These are phyloP conservation scores for Diplocarpon rosae DNA, from an alignment of 2,329 filamentous ascomycete species.

Conservation along the genomic window DNA sequence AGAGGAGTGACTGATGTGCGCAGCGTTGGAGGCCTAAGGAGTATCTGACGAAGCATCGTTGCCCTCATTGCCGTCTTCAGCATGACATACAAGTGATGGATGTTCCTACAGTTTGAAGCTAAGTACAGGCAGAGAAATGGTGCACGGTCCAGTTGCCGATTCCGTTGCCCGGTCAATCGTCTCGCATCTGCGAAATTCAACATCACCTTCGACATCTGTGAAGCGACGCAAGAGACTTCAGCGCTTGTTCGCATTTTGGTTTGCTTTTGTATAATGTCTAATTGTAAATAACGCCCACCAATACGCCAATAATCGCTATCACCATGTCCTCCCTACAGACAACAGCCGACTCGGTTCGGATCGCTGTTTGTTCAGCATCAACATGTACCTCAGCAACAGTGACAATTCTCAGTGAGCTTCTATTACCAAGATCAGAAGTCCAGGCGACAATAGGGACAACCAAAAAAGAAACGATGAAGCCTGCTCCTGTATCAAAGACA, in stretches of 20 bases:
- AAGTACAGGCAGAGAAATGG: background rate
- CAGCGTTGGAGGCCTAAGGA: conserved; percentile 18
- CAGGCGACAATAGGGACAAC: conserved; percentile 2
- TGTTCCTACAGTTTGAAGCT: background rate
- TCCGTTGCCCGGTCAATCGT: conserved; percentile 4
- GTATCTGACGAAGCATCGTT: conserved; percentile 15
- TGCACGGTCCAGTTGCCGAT: background rate
- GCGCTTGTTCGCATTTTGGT: conserved; percentile 8
- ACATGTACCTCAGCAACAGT: conserved; percentile 38
- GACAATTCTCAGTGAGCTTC: conserved; percentile 34
- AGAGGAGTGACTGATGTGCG: conserved; percentile 15
- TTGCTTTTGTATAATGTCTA: conserved; percentile 26
- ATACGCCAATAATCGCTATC: conserved; percentile 13
- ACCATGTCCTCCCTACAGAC: conserved; percentile 32
- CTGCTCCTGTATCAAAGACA: conserved; percentile 2
- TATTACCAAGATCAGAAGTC: conserved; percentile 29
- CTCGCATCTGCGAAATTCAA: background rate
- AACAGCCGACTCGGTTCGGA: conserved; percentile 37
- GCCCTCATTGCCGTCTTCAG: conserved; percentile 4
- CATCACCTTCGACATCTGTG: background rate
- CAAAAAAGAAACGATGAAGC: conserved; percentile 7
- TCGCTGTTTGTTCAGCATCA: conserved; percentile 34
- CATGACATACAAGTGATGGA: background rate
- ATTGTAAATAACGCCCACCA: conserved; percentile 20
- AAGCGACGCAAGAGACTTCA: conserved; percentile 4